Base-by-base conservation (phyloP, 441 rosid species). In the Euphorbia schlechtendalii region DNA sequence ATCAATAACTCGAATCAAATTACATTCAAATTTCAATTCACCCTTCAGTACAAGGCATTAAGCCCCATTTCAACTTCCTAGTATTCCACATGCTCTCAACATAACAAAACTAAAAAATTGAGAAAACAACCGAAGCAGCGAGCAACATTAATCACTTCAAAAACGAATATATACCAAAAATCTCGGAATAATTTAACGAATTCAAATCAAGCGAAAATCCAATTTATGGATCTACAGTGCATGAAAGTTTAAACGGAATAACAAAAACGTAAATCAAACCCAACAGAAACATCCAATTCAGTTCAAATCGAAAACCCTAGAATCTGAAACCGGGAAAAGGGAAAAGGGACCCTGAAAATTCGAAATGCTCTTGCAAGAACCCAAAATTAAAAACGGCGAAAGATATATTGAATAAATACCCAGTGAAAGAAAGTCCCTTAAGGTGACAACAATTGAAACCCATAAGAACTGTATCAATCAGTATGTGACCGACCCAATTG, bases 261-360 rank as follows among this genome's bases (percentile, higher is more conserved):
- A 48, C 6, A 28, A n/a, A 73, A 67, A 70, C 58, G 71, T 76
- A 77, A 60, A 66, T 51, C 17, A 55, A 34, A 34, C 67, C 30
- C 61, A 71, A 67, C 67, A 51, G 56, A 71, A 69, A 48, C 62
- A 67, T 13, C 13, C 2, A 32, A 65, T 58, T 59, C 68, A 56
- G 57, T 49, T 55, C 53, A 64, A 76, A 68, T 51, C 55, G 76
- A 63, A 66, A 79, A 80, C 78, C 80, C 80, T 76, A 77, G 56
- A 81, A 32, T 32, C 34, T 32, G 34, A 32, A 32, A 3, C 34
- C 34, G 34, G 34, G 34, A 3, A 32, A 32, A 32, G 34, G 34
- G 34, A 6, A n/a, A n/a, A n/a, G n/a, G n/a, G n/a, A n/a, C n/a
- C 40, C 45, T 12, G 2, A 12, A 40, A 40, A 40, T 40, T 40